Evolutionary conservation across 2,329 filamentous ascomycete genomes (phyloP).

Genomic region (Claviceps spartinae): DNA sequence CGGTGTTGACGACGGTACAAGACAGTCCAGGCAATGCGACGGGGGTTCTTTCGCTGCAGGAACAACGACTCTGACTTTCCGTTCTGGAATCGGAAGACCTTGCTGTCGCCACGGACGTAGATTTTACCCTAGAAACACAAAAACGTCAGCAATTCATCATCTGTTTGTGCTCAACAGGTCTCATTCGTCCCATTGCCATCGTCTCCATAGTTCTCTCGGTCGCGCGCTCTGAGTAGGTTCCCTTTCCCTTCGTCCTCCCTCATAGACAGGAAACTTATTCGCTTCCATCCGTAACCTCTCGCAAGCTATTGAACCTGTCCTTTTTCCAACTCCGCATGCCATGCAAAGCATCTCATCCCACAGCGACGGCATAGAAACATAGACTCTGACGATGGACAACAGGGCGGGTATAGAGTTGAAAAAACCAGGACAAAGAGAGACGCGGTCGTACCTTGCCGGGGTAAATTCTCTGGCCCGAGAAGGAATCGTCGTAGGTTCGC

Average conservation of each 20-base stretch:
- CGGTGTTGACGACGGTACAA: conserved; percentile 98
- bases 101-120: conserved; percentile 99
- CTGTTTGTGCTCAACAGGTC: background rate
- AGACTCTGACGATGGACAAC: background rate
- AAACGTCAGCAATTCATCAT: conserved; percentile 12
- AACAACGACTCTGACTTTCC: conserved; percentile 99
- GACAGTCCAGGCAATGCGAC: conserved; percentile 96
- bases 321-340: background rate
- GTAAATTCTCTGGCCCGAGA: conserved; percentile 55
- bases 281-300: background rate
- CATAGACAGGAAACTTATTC: background rate
- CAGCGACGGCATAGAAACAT: background rate
- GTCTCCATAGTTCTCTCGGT: background rate
- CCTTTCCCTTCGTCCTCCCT: background rate
- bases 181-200: background rate
- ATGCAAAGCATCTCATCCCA: background rate
- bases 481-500: conserved; percentile 54
- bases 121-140: conserved; percentile 68
- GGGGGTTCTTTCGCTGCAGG: conserved; percentile 99
- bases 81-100: conserved; percentile 99
- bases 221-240: background rate
- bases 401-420: background rate
- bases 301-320: background rate
- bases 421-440: background rate
- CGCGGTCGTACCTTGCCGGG: conserved; percentile 46